phyloP scores from a whole-genome alignment of 2,329 filamentous ascomycete genomes.

The Fusarium proliferatum region DNA sequence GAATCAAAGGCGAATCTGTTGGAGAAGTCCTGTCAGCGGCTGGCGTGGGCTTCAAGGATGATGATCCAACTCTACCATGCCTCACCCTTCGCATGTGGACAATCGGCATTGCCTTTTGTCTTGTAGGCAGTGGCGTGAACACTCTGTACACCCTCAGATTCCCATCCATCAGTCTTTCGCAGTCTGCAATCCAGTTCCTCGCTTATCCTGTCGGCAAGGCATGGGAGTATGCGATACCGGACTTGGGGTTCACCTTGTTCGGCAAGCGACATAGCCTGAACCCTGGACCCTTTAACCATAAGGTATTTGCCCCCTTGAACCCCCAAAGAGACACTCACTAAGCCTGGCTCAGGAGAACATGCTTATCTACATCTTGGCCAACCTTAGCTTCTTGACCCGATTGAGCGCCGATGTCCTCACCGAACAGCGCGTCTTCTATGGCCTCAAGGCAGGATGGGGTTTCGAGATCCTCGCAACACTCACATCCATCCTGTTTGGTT shows the following conservation, averaged over 20 bases:
- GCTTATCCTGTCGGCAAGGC: constrained; percentile 57
- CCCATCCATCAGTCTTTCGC: constrained; percentile 48
- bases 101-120: constrained; percentile 52
- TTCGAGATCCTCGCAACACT: constrained; percentile 62
- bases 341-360: constrained; percentile 57
- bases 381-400: constrained; percentile 59
- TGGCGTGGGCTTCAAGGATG: constrained; percentile 44
- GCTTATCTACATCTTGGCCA: constrained; percentile 66
- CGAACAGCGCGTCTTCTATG: constrained; percentile 55
- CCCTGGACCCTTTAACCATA: constrained; percentile 53
- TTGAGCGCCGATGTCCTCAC: constrained; percentile 50
- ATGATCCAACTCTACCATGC: constrained; percentile 46
- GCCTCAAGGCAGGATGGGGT: constrained; percentile 56
- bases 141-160: constrained; percentile 55
- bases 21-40: constrained; percentile 47
- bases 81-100: constrained; percentile 55
- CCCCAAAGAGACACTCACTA: rapidly evolving
- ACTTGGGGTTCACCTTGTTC: constrained; percentile 45
- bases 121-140: constrained; percentile 53
- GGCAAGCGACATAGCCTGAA: constrained; percentile 50
- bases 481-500: constrained; percentile 63
- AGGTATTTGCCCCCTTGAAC: constrained; percentile 16
- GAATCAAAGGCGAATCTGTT: constrained; percentile 5
- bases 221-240: constrained; percentile 48
- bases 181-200: constrained; percentile 54